Conservation (phyloP, 2,329 filamentous ascomycete genomes). For the Colletotrichum zoysiae region DNA sequence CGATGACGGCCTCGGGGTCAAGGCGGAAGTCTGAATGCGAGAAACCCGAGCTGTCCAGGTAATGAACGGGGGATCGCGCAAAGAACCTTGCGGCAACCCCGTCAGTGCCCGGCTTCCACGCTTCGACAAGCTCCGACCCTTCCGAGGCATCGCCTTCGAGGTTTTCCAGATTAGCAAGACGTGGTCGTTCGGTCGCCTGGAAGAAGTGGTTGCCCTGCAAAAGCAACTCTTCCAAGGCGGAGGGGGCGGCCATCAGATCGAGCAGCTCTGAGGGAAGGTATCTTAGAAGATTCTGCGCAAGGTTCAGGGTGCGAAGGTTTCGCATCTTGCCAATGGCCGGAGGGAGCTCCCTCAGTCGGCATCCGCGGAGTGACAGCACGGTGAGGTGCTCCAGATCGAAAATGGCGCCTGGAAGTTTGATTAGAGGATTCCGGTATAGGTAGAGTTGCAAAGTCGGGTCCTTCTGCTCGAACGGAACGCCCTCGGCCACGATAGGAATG, state of each 20-base stretch:
- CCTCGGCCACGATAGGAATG: conserved; percentile 66
- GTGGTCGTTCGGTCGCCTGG: conserved; percentile 45
- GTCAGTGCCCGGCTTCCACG: conserved; percentile 30
- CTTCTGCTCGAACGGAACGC: conserved; percentile 70
- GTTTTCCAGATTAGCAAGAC: conserved; percentile 7
- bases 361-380: conserved; percentile 75
- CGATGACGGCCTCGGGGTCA: conserved; percentile 37
- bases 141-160: conserved; percentile 45
- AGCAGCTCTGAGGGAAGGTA: conserved; percentile 74
- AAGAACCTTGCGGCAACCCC: conserved; percentile 42
- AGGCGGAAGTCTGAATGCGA: conserved; percentile 45
- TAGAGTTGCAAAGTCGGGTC: conserved; percentile 72
- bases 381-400: conserved; percentile 73
- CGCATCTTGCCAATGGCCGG: conserved; percentile 68
- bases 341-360: conserved; percentile 71
- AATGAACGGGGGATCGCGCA: conserved; percentile 49
- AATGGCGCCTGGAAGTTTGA: conserved; percentile 68
- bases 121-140: conserved; percentile 13
- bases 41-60: conserved; percentile 44
- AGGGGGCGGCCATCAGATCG: conserved; percentile 60
- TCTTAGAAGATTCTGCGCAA: conserved; percentile 73
- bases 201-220: conserved; percentile 75
- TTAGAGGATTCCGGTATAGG: conserved; percentile 70
- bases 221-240: conserved; percentile 64
- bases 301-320: conserved; percentile 72